Percentiles rank a stretch among this genome's conserved stretches.
Conservation (phyloP, 164 flowering plant genomes). For the Stephania japonica region DNA sequence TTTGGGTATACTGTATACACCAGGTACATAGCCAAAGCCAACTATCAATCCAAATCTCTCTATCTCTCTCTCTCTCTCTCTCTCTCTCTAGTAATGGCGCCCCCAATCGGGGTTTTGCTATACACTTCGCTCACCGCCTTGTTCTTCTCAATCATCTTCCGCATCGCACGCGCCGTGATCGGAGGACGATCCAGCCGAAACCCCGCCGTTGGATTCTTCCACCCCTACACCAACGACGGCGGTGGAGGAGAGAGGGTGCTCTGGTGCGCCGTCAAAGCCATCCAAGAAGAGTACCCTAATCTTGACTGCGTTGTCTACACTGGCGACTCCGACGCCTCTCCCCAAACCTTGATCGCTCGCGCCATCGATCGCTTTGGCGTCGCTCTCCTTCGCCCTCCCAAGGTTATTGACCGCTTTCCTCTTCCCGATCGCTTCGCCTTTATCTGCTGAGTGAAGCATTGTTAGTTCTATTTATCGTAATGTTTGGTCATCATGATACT, state of each 20-base stretch:
- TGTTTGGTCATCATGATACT: no score
- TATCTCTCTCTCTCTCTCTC: no score
- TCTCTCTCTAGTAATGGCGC: slow-evolving; percentile 1
- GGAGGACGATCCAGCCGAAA: slow-evolving; percentile 31
- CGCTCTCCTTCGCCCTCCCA: slow-evolving; percentile 51
- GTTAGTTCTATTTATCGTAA: no score
- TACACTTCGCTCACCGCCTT: slow-evolving; percentile 15
- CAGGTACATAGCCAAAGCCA: no score
- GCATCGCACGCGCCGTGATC: slow-evolving; percentile 13
- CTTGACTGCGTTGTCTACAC: slow-evolving; percentile 73
- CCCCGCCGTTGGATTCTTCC: slow-evolving; percentile 75
- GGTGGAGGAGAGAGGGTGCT: slow-evolving; percentile 97
- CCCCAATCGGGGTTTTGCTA: slow-evolving; percentile 14
- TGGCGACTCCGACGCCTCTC: slow-evolving; percentile 81
- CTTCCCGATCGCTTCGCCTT: background rate
- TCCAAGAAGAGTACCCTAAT: slow-evolving; percentile 64
- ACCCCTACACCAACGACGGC: slow-evolving; percentile 96
- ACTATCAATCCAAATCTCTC: no score
- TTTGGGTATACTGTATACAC: no score
- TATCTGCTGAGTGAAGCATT: background rate
- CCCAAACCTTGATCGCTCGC: slow-evolving; percentile 48
- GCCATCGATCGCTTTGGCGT: slow-evolving; percentile 88
- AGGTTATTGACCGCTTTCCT: slow-evolving; percentile 35
- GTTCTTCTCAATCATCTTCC: slow-evolving; percentile 5
- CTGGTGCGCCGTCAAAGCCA: slow-evolving; percentile 93